Conservation (phyloP, 495 filamentous ascomycete genomes). For the Annulohypoxylon bovei region DNA sequence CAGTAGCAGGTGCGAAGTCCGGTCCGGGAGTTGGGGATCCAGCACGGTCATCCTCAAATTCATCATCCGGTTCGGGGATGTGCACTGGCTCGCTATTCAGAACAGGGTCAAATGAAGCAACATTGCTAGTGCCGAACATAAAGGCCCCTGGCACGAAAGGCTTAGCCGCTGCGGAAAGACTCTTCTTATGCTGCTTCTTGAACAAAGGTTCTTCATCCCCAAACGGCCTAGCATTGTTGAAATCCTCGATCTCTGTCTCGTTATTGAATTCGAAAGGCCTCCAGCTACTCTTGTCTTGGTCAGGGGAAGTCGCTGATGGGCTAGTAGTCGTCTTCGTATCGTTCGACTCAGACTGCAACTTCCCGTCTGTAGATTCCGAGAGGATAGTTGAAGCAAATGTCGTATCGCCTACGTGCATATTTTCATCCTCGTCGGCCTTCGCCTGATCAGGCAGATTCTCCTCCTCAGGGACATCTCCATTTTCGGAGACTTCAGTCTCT, state of each 20-base stretch:
- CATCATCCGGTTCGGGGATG: constrained; percentile 55
- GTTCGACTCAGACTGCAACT: constrained; percentile 56
- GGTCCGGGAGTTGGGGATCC: constrained; percentile 50
- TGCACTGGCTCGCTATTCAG: constrained; percentile 34
- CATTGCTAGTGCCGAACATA: constrained; percentile 46
- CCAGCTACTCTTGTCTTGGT: constrained; percentile 52
- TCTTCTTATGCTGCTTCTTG: constrained; percentile 61
- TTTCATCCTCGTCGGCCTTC: constrained; percentile 60
- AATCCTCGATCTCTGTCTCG: constrained; percentile 49
- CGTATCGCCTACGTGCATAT: constrained; percentile 49
- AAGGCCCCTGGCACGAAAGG: constrained; percentile 70
- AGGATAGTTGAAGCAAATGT: constrained; percentile 57
- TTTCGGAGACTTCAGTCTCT: constrained; percentile 46
- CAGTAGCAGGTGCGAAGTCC: constrained; percentile 30
- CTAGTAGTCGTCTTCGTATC: constrained; percentile 60
- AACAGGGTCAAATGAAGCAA: constrained; percentile 37
- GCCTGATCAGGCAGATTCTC: constrained; percentile 41
- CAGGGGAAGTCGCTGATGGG: constrained; percentile 55
- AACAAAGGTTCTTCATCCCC: constrained; percentile 48
- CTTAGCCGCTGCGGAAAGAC: constrained; percentile 73
- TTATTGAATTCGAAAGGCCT: constrained; percentile 57
- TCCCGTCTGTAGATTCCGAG: constrained; percentile 59
- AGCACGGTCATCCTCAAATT: constrained; percentile 55
- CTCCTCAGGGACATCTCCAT: constrained; percentile 35
- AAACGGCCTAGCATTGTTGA: constrained; percentile 55